A percentile compares a stretch with the other conserved stretches of the same genome.
Evolutionary conservation across 139 green algal species (phyloP).

Genomic region (Pleodorina starrii): DNA sequence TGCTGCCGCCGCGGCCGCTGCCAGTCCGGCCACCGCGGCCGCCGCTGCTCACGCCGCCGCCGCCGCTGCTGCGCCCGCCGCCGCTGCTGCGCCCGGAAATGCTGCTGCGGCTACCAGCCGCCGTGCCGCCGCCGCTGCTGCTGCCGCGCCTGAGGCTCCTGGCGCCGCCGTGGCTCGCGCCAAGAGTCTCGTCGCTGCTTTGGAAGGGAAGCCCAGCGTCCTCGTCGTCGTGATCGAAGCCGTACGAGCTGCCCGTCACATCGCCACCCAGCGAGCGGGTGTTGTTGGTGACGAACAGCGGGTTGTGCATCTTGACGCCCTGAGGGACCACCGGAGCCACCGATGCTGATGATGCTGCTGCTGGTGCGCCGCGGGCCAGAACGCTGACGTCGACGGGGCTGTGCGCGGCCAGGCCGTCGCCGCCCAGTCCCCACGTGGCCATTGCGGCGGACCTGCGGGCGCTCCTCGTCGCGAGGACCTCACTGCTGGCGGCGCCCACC

Average conservation of each 20-base stretch:
- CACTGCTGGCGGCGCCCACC: too few species aligned
- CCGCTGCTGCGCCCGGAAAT: not conserved
- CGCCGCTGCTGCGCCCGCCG: not conserved
- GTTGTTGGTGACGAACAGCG: slow-evolving; percentile 20
- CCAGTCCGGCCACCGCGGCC: not conserved
- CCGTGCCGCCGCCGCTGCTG: not conserved
- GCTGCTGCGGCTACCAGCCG: not conserved
- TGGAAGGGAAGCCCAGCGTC: not conserved
- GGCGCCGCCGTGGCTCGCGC: not conserved
- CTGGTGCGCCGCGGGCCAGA: not conserved
- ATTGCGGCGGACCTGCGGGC: not conserved
- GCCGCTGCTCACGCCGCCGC: not conserved
- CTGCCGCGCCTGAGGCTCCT: not conserved
- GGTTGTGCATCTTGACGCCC: slow-evolving; percentile 41
- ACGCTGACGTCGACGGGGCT: not conserved
- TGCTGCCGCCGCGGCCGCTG: not conserved
- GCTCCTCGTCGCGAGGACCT: too few species aligned
- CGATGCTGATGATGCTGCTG: not conserved
- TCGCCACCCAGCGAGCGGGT: not conserved
- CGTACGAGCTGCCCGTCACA: not conserved
- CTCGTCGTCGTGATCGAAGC: not conserved
- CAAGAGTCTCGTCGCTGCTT: not conserved
- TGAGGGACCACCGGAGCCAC: too few species aligned
- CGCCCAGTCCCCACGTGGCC: not conserved
- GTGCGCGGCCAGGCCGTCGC: not conserved